These are phyloP conservation scores for Aspergillus sp. DNA, from an alignment of 2,329 filamentous ascomycete species.

Conservation along the genomic window DNA sequence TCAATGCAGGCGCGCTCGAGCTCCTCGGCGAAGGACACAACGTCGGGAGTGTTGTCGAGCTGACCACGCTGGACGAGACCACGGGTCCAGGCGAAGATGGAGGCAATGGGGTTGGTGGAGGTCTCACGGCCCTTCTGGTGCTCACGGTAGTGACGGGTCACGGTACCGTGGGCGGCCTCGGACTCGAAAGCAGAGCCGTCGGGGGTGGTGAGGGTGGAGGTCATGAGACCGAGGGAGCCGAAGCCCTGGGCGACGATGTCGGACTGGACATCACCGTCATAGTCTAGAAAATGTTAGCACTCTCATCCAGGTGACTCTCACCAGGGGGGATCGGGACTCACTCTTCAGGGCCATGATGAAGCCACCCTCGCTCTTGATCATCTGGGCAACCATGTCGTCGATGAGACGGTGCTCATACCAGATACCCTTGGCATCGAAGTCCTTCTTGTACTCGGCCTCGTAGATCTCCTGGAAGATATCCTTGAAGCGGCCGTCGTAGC, in stretches of 20 bases:
- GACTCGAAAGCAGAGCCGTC: conserved; percentile 97
- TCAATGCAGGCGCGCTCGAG: conserved; percentile 93
- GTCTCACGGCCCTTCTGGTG: conserved; percentile 98
- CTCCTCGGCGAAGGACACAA: conserved; percentile 85
- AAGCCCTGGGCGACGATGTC: conserved; percentile 98
- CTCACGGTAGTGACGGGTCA: conserved; percentile 97
- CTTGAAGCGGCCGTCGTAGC: conserved; percentile 98
- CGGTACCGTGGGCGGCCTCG: conserved; percentile 96
- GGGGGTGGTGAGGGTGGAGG: conserved; percentile 92
- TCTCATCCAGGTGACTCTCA: conserved; percentile 6
- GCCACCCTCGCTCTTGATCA: conserved; percentile 97
- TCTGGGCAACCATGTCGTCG: conserved; percentile 99
- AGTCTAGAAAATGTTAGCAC: conserved; percentile 60
- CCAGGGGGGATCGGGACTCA: conserved; percentile 50
- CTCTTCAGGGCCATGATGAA: conserved; percentile 99
- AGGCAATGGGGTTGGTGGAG: conserved; percentile 97
- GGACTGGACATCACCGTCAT: conserved; percentile 98
- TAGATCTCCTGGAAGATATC: conserved; percentile 99
- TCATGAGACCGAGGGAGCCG: conserved; percentile 97
- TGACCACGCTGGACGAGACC: conserved; percentile 89
- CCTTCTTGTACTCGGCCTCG: conserved; percentile 78
- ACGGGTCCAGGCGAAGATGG: conserved; percentile 98
- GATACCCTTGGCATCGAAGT: conserved; percentile 87
- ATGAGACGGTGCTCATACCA: conserved; percentile 99
- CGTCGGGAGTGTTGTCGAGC: conserved; percentile 87